Percentiles rank a stretch among this genome's conserved stretches.
phyloP scores from a whole-genome alignment of 2,329 filamentous ascomycete species.

The Exophiala xenobiotica region DNA sequence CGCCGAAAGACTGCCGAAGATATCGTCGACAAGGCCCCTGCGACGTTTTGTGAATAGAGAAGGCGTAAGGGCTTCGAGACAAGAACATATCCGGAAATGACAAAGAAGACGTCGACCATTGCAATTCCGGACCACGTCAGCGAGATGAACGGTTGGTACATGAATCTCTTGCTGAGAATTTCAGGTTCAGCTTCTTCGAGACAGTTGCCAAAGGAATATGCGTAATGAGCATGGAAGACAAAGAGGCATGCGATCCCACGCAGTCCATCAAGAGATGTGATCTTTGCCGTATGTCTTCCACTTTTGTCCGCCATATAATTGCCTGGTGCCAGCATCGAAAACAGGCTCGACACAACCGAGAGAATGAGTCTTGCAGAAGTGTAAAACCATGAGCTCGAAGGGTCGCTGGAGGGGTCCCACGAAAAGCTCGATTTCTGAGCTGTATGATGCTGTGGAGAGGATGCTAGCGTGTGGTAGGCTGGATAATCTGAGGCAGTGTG shows the following conservation, averaged over 20 bases:
- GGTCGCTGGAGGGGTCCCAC: background rate
- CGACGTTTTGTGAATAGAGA: conserved; percentile 40
- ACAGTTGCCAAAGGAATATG: conserved; percentile 14
- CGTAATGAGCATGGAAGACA: conserved; percentile 24
- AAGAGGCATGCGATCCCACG: conserved; percentile 41
- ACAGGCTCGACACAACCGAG: background rate
- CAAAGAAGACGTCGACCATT: conserved; percentile 47
- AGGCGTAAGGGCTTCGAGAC: conserved; percentile 41
- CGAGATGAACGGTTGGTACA: conserved; percentile 17
- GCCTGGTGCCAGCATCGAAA: background rate
- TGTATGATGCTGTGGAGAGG: too few relatives aligned
- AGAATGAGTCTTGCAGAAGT: background rate
- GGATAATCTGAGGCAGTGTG: too few relatives aligned
- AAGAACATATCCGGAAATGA: conserved; percentile 50
- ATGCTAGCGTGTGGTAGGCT: too few relatives aligned
- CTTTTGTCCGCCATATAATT: background rate
- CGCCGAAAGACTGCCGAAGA: conserved; percentile 45
- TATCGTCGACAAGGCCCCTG: conserved; percentile 39
- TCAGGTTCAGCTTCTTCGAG: background rate
- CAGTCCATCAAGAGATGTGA: conserved; percentile 38
- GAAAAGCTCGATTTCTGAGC: too few relatives aligned
- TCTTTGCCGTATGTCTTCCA: background rate
- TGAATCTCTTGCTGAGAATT: conserved; percentile 2
- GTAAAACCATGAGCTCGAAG: background rate
- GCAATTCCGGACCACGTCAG: conserved; percentile 21